A percentile compares a stretch with the other conserved stretches of the same genome.
phyloP scores from a whole-genome alignment of 352 stramenopile genomes.

The Pythium folliculosum region DNA sequence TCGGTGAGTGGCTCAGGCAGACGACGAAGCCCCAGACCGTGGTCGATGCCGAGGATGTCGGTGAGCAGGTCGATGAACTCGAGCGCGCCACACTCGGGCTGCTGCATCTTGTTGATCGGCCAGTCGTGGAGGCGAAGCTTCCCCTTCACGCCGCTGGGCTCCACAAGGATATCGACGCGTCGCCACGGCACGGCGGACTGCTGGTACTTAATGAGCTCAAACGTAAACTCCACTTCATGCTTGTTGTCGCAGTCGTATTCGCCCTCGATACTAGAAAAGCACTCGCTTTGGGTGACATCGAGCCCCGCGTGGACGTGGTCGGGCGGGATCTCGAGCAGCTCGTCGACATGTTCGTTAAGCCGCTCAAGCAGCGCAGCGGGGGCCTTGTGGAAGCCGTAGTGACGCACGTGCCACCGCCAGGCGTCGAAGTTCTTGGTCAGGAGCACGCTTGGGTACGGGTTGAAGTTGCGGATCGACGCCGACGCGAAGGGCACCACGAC shows the following conservation, averaged over 20 bases:
- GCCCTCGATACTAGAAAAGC: conserved; percentile 56
- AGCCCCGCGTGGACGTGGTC: conserved; percentile 37
- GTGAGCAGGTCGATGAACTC: conserved; percentile 80
- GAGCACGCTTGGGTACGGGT: conserved; percentile 57
- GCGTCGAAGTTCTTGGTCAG: conserved; percentile 52
- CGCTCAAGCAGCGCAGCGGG: conserved; percentile 32
- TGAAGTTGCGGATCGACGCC: conserved; percentile 71
- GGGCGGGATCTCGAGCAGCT: conserved; percentile 34
- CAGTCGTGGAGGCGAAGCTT: conserved; percentile 81
- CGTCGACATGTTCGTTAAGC: conserved; percentile 52
- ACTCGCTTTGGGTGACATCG: conserved; percentile 36
- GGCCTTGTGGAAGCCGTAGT: conserved; percentile 53
- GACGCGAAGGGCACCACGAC: conserved; percentile 73
- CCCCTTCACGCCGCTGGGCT: conserved; percentile 61
- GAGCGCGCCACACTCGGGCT: conserved; percentile 52
- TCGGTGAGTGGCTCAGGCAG: conserved; percentile 12
- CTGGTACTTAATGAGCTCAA: conserved; percentile 57
- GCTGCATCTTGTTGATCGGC: conserved; percentile 79
- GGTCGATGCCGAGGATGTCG: conserved; percentile 64
- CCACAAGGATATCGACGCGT: conserved; percentile 67
- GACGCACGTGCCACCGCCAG: conserved; percentile 74
- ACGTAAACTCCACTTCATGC: conserved; percentile 75
- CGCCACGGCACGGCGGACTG: conserved; percentile 58
- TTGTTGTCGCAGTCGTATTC: conserved; percentile 73
- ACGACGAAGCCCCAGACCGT: conserved; percentile 38